These are phyloP conservation scores for Calonectria fujianensis DNA, from an alignment of 2,329 filamentous ascomycete genomes.

Conservation along the genomic window DNA sequence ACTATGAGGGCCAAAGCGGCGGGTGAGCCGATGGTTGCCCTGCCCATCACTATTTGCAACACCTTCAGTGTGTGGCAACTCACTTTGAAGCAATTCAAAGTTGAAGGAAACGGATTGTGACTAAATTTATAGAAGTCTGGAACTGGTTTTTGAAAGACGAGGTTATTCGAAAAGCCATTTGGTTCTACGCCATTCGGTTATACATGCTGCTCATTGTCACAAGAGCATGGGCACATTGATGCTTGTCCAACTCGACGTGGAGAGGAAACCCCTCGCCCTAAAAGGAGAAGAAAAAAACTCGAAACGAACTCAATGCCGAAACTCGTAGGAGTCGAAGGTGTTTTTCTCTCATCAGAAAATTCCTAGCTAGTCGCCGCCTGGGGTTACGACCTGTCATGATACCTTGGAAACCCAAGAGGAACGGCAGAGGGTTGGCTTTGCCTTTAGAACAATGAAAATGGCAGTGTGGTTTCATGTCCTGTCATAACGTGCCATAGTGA, in stretches of 20 bases:
- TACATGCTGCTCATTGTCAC: not conserved
- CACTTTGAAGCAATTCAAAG: not conserved
- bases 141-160: not conserved
- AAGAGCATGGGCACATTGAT: not conserved
- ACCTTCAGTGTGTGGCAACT: not conserved
- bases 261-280: not conserved
- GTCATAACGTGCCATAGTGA: not conserved
- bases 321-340: not conserved
- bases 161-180: not conserved
- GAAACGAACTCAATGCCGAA: not conserved
- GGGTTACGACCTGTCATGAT: not conserved
- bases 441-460: not conserved
- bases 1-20: not conserved
- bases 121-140: not conserved
- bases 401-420: not conserved
- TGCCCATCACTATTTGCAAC: not conserved
- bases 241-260: not conserved
- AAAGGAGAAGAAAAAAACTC: not conserved
- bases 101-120: not conserved
- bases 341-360: not conserved
- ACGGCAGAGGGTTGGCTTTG: not conserved
- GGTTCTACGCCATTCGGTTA: no score
- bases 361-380: not conserved
- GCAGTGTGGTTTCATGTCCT: not conserved
- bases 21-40: not conserved